Base-by-base conservation (phyloP, 2,329 filamentous ascomycete genomes). In the Penicillium corylophilum region DNA sequence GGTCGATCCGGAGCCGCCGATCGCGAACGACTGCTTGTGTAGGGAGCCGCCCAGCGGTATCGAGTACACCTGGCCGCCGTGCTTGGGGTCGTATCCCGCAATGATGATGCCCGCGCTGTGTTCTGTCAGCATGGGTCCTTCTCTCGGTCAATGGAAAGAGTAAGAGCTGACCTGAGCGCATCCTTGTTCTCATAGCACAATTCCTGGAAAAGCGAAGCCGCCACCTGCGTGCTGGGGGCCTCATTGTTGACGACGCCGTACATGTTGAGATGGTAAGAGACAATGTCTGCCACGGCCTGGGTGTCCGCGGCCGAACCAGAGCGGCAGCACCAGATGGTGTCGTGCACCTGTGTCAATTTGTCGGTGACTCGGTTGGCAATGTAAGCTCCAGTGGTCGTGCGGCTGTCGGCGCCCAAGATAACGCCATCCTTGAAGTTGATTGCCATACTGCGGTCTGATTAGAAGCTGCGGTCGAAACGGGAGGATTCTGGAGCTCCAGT, bases 281-380 rank as follows among this genome's bases (percentile, higher is more conserved):
- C 94, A 66, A 99, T 96, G 69, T 99, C 94, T 53, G 94, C 94
- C 44, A 99, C 91, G 44, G 94, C 94, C 77, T 99, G 94, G 53
- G 94, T 99, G 71, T 99, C 94, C 62, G 94, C 94, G 28, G 94
- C 94, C 23, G 94, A 99, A 46, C 94, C 94, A 55, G 94, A 97
- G 68, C 94, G 88, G 79, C 94, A 99, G 80, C 94, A 99, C 94
- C 94, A 99, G 76, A 99, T 97, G 53, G 93, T 97, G 75, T 99
- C 94, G 78, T 95, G 89, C 55, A 99, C 93, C 80, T 92, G 89
- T 67, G 94, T 99, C 72, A 99, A 86, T 82, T 99, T 99, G 82
- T 99, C 94, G 60, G 94, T 99, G 61, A 99, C 94, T 81, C 94
- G 88, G 77, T 99, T 99, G 66, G 94, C 94, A 71, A 99, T 97